These are phyloP conservation scores for Lentinula aciculospora DNA, from an alignment of 768 basidiomycete genomes.

Conservation along the genomic window DNA sequence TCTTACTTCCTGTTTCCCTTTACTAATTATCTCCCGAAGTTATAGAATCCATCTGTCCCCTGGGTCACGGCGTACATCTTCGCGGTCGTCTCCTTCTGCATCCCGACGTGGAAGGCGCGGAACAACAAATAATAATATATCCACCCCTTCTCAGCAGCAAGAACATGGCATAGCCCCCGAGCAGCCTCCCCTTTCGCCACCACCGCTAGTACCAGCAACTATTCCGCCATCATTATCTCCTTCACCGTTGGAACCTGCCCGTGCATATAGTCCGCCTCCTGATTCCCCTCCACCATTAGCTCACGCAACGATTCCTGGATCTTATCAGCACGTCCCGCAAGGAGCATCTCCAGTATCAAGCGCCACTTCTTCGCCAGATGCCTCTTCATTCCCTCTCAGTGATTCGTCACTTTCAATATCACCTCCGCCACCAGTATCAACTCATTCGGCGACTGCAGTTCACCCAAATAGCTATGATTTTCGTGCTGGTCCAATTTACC, in stretches of 20 bases:
- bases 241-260: conserved; percentile 40
- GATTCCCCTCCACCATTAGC: conserved; percentile 53
- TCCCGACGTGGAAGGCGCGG: conserved; percentile 32
- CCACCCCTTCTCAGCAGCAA: conserved; percentile 15
- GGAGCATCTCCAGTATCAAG: conserved; percentile 28
- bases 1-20: neutral
- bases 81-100: conserved; percentile 56
- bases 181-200: conserved; percentile 8
- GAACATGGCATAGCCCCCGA: conserved; percentile 5
- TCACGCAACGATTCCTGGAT: conserved; percentile 42
- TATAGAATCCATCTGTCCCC: conserved; percentile 82
- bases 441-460: conserved; percentile 10
- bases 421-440: conserved; percentile 15
- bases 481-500: conserved; percentile 36
- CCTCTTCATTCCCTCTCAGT: conserved; percentile 16
- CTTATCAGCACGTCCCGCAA: conserved; percentile 20
- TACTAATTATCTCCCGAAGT: conserved; percentile 37
- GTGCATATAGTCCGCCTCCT: conserved; percentile 31
- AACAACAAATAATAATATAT: conserved; percentile 15
- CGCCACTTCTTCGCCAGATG: conserved; percentile 41
- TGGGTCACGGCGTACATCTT: conserved; percentile 65
- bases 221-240: conserved; percentile 28
- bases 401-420: conserved; percentile 18
- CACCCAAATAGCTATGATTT: conserved; percentile 22
- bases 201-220: neutral